phyloP scores from a whole-genome alignment of 1,284 basidiomycete genomes.

The Moniliophthora roreri region DNA sequence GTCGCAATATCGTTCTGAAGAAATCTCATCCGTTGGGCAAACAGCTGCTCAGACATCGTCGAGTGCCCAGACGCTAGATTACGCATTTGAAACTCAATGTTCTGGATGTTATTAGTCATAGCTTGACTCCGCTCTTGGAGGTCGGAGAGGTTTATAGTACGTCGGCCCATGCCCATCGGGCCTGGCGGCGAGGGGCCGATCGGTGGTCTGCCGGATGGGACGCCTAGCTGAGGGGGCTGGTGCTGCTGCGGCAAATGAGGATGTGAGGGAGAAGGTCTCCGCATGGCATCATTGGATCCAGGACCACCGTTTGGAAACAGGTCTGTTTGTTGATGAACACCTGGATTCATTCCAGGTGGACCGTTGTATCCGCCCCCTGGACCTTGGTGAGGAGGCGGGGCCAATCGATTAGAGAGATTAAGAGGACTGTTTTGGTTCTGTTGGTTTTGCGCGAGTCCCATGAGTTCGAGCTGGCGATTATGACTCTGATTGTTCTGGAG shows the following conservation, averaged over 20 bases:
- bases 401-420: constrained; percentile 35
- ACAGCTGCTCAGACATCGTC: neutral
- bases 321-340: constrained; percentile 5
- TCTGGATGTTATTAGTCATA: neutral
- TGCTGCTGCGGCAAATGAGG: constrained; percentile 21
- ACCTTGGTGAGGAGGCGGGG: constrained; percentile 16
- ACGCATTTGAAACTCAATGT: neutral
- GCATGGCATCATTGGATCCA: constrained; percentile 38
- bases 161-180: neutral
- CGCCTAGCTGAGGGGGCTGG: neutral
- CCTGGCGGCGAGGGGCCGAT: constrained; percentile 10
- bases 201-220: neutral
- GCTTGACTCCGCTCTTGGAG: neutral
- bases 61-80: neutral
- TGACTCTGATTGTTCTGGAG: constrained; percentile 30
- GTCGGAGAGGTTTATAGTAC: neutral
- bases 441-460: constrained; percentile 46
- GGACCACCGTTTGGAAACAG: constrained; percentile 28
- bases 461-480: constrained; percentile 48
- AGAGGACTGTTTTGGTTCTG: constrained; percentile 42
- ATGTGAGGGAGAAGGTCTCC: constrained; percentile 50
- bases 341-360: constrained; percentile 12
- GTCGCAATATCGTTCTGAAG: neutral
- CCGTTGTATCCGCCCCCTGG: constrained; percentile 16
- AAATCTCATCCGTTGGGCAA: neutral